A percentile compares a stretch with the other conserved stretches of the same genome.
Conservation (phyloP, 306 rosid species). For the Chamaecrista fasciculata region DNA sequence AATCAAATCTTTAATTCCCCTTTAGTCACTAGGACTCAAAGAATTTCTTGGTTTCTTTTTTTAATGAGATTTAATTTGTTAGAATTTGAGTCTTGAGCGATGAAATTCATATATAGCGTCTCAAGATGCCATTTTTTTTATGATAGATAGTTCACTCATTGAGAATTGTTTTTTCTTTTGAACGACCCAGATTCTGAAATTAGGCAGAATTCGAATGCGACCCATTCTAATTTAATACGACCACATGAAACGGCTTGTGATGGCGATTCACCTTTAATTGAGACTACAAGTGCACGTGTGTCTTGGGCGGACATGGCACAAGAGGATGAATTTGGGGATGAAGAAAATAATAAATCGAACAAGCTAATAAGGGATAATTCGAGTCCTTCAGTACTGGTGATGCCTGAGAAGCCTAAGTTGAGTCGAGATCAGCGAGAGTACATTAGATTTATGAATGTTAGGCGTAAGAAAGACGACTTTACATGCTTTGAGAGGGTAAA, state of each 20-base stretch:
- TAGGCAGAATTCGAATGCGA: constrained; percentile 20
- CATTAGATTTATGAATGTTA: constrained; percentile 46
- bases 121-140: no score
- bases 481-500: constrained; percentile 52
- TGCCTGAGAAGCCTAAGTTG: constrained; percentile 45
- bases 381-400: constrained; percentile 31
- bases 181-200: constrained; percentile 21
- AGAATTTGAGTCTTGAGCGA: background rate
- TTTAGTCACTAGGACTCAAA: background rate
- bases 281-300: constrained; percentile 32
- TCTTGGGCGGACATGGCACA: constrained; percentile 72
- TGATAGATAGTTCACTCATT: background rate
- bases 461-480: constrained; percentile 55
- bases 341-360: constrained; percentile 16
- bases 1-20: background rate
- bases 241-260: background rate
- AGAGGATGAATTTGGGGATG: constrained; percentile 62
- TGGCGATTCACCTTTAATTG: constrained; percentile 19
- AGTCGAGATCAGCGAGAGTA: constrained; percentile 54
- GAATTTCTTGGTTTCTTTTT: background rate
- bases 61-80: background rate
- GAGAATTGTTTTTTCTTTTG: background rate
- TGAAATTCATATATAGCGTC: background rate
- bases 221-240: background rate
- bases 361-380: constrained; percentile 33